These are phyloP conservation scores for Kurtzmaniella natalensis DNA, from an alignment of 1,139 yeast species.

Conservation along the genomic window DNA sequence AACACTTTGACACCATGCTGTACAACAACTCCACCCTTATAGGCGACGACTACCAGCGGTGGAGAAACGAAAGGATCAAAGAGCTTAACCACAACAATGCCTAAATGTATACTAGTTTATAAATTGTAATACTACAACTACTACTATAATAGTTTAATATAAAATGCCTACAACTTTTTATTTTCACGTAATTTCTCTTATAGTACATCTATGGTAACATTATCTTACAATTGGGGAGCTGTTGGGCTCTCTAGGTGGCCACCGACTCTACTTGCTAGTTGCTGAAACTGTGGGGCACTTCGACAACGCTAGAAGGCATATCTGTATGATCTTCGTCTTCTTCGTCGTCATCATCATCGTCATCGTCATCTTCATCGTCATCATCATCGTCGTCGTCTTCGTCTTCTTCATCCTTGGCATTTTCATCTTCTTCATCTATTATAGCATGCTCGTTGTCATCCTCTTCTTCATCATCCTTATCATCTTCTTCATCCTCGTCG, in stretches of 20 bases:
- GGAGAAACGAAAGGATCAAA: constrained; percentile 39
- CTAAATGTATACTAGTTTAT: too few species aligned
- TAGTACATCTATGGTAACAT: too few species aligned
- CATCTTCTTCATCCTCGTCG: constrained; percentile 77
- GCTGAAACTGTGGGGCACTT: too few species aligned
- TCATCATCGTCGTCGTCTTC: constrained; percentile 46
- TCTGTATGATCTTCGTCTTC: too few species aligned
- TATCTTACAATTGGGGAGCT: too few species aligned
- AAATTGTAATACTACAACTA: too few species aligned
- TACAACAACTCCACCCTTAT: constrained; percentile 36
- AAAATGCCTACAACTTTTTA: too few species aligned
- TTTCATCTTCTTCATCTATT: constrained; percentile 30
- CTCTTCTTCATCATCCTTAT: constrained; percentile 56
- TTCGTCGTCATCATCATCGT: constrained; percentile 17
- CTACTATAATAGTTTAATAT: too few species aligned
- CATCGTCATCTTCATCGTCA: constrained; percentile 41
- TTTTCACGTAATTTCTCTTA: too few species aligned
- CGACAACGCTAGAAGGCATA: too few species aligned
- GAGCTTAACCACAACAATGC: constrained; percentile 20
- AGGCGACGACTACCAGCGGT: constrained; percentile 39
- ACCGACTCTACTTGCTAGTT: too few species aligned
- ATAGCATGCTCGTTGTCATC: constrained; percentile 30
- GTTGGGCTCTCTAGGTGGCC: too few species aligned
- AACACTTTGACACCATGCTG: constrained; percentile 9
- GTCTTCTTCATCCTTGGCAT: constrained; percentile 33